Evolutionary conservation across 352 stramenopile genomes (phyloP).

Genomic region (Thalassiosira gravida): DNA sequence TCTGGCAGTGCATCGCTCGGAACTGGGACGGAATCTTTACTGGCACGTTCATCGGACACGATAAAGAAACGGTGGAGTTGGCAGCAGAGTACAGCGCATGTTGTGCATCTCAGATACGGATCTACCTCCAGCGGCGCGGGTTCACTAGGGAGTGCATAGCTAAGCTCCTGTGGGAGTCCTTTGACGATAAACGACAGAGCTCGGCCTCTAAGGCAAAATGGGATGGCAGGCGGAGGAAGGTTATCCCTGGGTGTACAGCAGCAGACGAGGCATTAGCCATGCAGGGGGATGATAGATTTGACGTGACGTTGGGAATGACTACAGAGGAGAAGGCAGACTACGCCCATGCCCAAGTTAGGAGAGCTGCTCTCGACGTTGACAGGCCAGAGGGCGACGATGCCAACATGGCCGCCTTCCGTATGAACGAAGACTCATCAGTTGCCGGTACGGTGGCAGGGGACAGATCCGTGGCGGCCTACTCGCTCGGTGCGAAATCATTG

Average conservation of each 20-base stretch:
- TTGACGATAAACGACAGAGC: neutral
- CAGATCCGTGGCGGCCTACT: neutral
- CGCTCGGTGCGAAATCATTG: neutral
- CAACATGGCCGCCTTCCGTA: neutral
- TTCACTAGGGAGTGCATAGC: neutral
- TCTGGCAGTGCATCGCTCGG: neutral
- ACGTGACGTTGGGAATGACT: neutral
- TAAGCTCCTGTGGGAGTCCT: slow-evolving; percentile 2
- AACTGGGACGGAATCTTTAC: neutral
- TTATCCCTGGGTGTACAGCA: neutral
- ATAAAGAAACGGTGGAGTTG: neutral
- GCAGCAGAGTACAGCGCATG: neutral
- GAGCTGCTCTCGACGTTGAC: neutral
- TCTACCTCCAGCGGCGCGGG: neutral
- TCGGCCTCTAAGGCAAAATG: slow-evolving; percentile 1
- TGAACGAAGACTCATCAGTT: neutral
- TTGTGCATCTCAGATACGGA: neutral
- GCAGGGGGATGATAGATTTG: neutral
- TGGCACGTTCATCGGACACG: slow-evolving; percentile 2
- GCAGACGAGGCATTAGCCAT: neutral
- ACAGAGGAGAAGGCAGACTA: neutral
- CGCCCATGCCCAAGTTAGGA: neutral
- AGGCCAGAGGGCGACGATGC: neutral
- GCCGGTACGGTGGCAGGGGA: neutral
- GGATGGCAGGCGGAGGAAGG: neutral